Base-by-base conservation (phyloP, 768 basidiomycete species). In the Leucocoprinus leucothites region DNA sequence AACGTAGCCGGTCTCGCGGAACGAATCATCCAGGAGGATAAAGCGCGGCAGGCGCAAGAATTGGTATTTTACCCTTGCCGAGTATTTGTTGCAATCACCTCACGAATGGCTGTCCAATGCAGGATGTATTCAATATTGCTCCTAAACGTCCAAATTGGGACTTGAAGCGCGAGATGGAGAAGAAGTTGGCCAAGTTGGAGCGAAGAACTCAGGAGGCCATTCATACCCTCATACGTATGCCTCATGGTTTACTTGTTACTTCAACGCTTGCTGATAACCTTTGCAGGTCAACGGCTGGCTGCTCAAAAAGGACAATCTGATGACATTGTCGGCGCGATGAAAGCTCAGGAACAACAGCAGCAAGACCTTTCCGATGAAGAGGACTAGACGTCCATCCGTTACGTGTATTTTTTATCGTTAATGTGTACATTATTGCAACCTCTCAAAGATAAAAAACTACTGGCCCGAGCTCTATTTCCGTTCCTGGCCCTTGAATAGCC, bases 131-230 rank as follows among this genome's bases (percentile, higher is more conserved):
- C 68, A 98, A 97, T 66, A 98, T 99, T 62, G 95, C 94, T 21
- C 97, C 97, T 3, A 98, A 95, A 79, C 82, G 94, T 45, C 87
- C 92, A 9, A 98, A 96, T 70, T 96, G 94, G 94, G 94, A 96
- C 68, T 76, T 97, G 63, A 95, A 94, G 69, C 84, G 94, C 55
- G 94, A 98, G 63, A 85, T 95, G 73, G 91, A 95, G 55, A 92
- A 89, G 74, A 94, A 91, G 67, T 70, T 94, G 45, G 81, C 86
- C 7, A 94, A 86, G 66, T 76, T 98, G n/a, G 94, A 97, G 64
- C 75, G 91, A 62, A 87, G 85, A 71, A 97, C 94, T 1, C 91
- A 95, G 58, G 91, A 95, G 69, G 84, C 94, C 4, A 91, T 98
- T 58, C 91, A 95, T 64, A 89, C 86, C 2, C 80, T 98, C 19